phyloP scores from a whole-genome alignment of 225 moss, liverwort and hornwort species.

The Sphagnum tenellum region DNA sequence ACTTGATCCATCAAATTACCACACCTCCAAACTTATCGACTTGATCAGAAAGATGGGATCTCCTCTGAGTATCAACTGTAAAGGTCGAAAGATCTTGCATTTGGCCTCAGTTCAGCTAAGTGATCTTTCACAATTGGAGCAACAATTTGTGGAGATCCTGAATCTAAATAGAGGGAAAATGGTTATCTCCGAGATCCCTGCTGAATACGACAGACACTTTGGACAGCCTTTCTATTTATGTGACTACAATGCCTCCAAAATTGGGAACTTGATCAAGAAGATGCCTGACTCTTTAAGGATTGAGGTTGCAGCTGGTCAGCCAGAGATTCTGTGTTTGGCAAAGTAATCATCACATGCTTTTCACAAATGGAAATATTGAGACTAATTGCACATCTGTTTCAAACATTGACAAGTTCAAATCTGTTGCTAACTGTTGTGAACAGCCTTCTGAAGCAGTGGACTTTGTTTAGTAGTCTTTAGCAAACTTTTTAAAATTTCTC shows the following conservation, averaged over 20 bases:
- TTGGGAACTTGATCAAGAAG: slow-evolving; percentile 66
- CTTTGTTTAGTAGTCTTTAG: no score
- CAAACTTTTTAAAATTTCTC: no score
- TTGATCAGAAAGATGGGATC: no score
- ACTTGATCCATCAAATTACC: no score
- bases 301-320: slow-evolving; percentile 52
- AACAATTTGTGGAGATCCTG: slow-evolving; percentile 61
- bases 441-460: no score
- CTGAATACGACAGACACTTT: slow-evolving; percentile 65
- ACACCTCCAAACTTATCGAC: no score
- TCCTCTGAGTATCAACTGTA: no score
- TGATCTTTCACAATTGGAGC: slow-evolving; percentile 46
- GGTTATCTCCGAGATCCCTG: slow-evolving; percentile 63
- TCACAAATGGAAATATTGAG: slow-evolving; percentile 62
- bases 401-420: slow-evolving; percentile 48
- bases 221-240: slow-evolving; percentile 55
- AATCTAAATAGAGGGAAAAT: slow-evolving; percentile 54
- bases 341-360: slow-evolving; percentile 41
- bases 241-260: slow-evolving; percentile 57
- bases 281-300: slow-evolving; percentile 62
- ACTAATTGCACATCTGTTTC: slow-evolving; percentile 42
- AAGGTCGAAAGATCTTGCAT: no score
- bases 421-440: neutral
- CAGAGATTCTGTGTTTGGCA: slow-evolving; percentile 51
- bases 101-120: slow-evolving; percentile 31